These are phyloP conservation scores for Cupressus sempervirens DNA, from an alignment of 75 land plant genomes.

Conservation along the genomic window DNA sequence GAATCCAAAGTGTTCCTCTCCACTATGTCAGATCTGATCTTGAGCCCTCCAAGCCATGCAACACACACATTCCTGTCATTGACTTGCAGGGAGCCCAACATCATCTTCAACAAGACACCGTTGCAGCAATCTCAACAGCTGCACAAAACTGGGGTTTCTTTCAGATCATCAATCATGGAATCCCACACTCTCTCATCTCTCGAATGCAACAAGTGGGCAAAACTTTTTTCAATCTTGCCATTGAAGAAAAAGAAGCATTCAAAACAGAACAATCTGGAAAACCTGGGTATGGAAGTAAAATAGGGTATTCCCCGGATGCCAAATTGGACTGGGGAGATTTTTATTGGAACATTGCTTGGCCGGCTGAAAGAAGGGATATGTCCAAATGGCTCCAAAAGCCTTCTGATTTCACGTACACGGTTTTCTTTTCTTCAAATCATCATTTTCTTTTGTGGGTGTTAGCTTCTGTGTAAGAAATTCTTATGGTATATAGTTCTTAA, in stretches of 20 bases:
- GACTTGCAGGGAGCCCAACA: neutral
- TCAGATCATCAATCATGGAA: neutral
- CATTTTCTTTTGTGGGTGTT: no score
- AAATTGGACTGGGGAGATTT: neutral
- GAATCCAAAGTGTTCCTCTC: neutral
- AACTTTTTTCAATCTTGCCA: neutral
- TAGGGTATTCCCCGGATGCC: neutral
- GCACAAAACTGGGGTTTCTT: conserved; percentile 8
- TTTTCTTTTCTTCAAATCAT: neutral
- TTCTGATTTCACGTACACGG: neutral
- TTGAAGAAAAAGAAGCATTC: neutral
- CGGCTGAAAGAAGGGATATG: neutral
- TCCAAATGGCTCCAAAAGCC: neutral
- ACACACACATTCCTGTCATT: neutral
- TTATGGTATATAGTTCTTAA: no score
- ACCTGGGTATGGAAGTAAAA: neutral
- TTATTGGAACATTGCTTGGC: neutral
- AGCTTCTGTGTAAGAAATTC: no score
- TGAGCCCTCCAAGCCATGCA: no score
- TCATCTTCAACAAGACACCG: neutral
- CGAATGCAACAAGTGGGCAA: neutral
- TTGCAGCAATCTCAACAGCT: neutral
- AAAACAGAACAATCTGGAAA: neutral
- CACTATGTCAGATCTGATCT: neutral
- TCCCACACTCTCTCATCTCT: neutral